phyloP scores from a whole-genome alignment of 1,284 basidiomycete species.

The Fomes fomentarius region DNA sequence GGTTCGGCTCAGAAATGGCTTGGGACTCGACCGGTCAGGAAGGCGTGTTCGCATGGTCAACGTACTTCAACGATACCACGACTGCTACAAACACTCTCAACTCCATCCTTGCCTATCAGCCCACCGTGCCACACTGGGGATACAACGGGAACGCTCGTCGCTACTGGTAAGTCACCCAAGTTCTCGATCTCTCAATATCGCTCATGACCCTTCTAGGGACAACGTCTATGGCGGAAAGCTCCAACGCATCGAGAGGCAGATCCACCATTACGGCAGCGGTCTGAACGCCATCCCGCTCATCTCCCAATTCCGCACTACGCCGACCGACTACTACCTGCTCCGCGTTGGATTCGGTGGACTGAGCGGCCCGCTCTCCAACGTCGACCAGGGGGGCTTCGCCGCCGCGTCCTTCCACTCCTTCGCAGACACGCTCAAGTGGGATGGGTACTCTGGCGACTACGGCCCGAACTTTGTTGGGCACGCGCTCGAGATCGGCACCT shows the following conservation, averaged over 20 bases:
- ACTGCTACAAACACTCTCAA: slow-evolving; percentile 58
- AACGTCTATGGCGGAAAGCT: slow-evolving; percentile 61
- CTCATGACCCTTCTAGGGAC: slow-evolving; percentile 42
- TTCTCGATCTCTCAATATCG: not conserved
- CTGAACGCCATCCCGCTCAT: slow-evolving; percentile 60
- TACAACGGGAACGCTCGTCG: slow-evolving; percentile 64
- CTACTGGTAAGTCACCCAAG: slow-evolving; percentile 46
- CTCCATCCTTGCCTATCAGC: slow-evolving; percentile 62
- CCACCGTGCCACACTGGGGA: slow-evolving; percentile 61
- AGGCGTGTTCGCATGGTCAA: slow-evolving; percentile 58
- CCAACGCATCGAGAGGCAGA: slow-evolving; percentile 57
- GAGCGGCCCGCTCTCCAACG: slow-evolving; percentile 56
- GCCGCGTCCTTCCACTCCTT: slow-evolving; percentile 64
- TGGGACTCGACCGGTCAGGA: slow-evolving; percentile 68
- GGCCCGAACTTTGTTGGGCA: slow-evolving; percentile 64
- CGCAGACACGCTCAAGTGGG: slow-evolving; percentile 59
- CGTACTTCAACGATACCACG: slow-evolving; percentile 54
- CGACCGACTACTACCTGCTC: slow-evolving; percentile 54
- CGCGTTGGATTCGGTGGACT: slow-evolving; percentile 56
- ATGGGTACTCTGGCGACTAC: slow-evolving; percentile 63
- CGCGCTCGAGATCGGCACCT: slow-evolving; percentile 55
- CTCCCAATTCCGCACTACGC: slow-evolving; percentile 49
- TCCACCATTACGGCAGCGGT: slow-evolving; percentile 64
- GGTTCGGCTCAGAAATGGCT: slow-evolving; percentile 64
- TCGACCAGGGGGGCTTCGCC: slow-evolving; percentile 59